These are phyloP conservation scores for Cladophialophora carrionii DNA, from an alignment of 2,329 filamentous ascomycete genomes.

Conservation along the genomic window DNA sequence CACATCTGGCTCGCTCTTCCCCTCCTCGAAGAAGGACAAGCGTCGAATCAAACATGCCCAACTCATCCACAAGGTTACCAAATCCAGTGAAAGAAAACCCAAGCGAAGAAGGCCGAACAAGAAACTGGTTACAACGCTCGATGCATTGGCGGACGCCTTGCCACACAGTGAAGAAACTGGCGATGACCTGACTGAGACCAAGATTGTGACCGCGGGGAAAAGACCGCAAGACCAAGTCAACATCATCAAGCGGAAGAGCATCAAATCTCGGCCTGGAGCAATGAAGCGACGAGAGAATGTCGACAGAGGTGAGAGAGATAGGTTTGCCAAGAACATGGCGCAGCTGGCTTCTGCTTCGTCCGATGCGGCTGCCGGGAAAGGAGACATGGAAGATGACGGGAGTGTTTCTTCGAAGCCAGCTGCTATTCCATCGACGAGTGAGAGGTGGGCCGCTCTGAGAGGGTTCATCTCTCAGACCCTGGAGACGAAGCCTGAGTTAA, in stretches of 20 bases:
- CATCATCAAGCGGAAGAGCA: constrained; percentile 72
- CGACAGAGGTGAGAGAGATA: constrained; percentile 76
- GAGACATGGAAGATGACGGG: constrained; percentile 22
- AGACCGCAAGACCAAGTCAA: constrained; percentile 56
- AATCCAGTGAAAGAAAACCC: constrained; percentile 54
- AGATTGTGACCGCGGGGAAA: constrained; percentile 37
- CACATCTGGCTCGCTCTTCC: constrained; percentile 52
- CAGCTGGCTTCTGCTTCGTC: constrained; percentile 55
- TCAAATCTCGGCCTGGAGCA: constrained; percentile 75
- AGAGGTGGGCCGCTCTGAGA: constrained; percentile 78
- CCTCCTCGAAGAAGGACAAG: constrained; percentile 80
- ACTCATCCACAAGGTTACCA: constrained; percentile 76
- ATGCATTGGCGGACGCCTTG: constrained; percentile 77
- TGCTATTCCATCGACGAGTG: constrained; percentile 51
- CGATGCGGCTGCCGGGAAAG: neutral
- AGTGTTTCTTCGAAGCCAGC: constrained; percentile 7
- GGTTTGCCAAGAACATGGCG: constrained; percentile 83
- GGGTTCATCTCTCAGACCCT: constrained; percentile 84
- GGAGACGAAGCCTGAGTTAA: constrained; percentile 64
- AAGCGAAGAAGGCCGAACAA: constrained; percentile 69
- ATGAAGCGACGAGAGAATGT: constrained; percentile 81
- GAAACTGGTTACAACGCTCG: constrained; percentile 76
- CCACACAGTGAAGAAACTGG: constrained; percentile 62
- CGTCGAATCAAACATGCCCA: constrained; percentile 77
- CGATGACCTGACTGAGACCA: constrained; percentile 44